Base-by-base conservation (phyloP, 495 filamentous ascomycete species). In the Hypoxylon cercidicola region DNA sequence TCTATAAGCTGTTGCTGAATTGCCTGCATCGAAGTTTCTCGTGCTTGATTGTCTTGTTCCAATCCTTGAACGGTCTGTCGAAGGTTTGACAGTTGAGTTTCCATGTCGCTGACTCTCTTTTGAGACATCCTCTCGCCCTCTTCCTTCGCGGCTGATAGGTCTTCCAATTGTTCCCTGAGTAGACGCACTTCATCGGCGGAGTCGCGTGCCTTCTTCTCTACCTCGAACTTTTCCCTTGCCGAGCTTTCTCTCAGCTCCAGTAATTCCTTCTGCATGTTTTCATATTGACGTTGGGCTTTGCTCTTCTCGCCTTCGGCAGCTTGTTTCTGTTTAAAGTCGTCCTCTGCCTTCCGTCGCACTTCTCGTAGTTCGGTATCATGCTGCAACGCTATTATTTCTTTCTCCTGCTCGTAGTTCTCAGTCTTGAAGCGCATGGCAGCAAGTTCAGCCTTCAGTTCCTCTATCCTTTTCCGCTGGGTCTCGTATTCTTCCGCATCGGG, bases 361-460 rank as follows among this genome's bases (percentile, higher is more conserved):
- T 93, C 90, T 41, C 93, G 84, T 18, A 96, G 72, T 66, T 97
- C 93, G 66, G 92, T 90, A 55, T 96, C 91, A 68, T 92, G 88
- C 53, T 89, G 86, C 10, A 97, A 76, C 2, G 81, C 83, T 50
- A 87, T 77, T 46, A 97, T 78, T 39, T 96, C 93, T 63, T 91
- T 88, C 72, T 97, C 95, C 54, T 97, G 92, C 63, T 92, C 93
- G 61, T 92, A 79, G 80, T 70, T 94, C 82, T 75, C 80, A 20
- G 84, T 74, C 7, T 78, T 80, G 63, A 84, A 85, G n/a, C 76
- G 78, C 50, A 86, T 71, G 0, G 79, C 84, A 41, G 81, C 82
- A 5, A 84, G 62, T 45, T 86, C 84, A 30, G 83, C 83, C 64
- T 84, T 85, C 28, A 85, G 74, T 65, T 84, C 82, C 53, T 85